Percentiles rank a stretch among this genome's conserved stretches.
Evolutionary conservation across 108 stramenopile genomes (phyloP).

Genomic region (Cylindrotheca fusiformis): DNA sequence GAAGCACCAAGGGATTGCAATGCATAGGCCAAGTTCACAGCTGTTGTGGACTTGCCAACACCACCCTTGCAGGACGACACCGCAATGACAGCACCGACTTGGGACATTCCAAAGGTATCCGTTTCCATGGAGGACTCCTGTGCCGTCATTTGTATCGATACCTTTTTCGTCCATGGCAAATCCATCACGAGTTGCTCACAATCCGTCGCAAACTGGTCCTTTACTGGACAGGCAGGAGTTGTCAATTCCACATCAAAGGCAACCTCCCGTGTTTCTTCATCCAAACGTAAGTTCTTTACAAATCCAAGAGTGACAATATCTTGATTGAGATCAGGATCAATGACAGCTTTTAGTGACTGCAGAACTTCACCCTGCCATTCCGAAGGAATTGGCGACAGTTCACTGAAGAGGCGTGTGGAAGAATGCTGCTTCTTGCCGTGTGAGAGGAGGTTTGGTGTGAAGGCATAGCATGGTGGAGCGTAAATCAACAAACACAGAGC

Average conservation of each 20-base stretch:
- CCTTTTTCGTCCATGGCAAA: slow-evolving; percentile 42
- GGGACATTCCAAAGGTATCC: slow-evolving; percentile 63
- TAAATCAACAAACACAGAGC: no score
- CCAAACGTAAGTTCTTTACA: slow-evolving; percentile 60
- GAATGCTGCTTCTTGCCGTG: no score
- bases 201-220: slow-evolving; percentile 59
- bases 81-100: slow-evolving; percentile 74
- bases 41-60: slow-evolving; percentile 97
- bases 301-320: slow-evolving; percentile 82
- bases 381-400: slow-evolving; percentile 35
- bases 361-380: slow-evolving; percentile 76
- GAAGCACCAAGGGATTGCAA: slow-evolving; percentile 69
- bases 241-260: slow-evolving; percentile 75
- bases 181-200: slow-evolving; percentile 57
- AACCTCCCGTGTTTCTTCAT: slow-evolving; percentile 42
- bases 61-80: slow-evolving; percentile 93
- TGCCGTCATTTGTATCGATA: slow-evolving; percentile 60
- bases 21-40: slow-evolving; percentile 93
- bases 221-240: slow-evolving; percentile 77
- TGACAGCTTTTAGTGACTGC: slow-evolving; percentile 48
- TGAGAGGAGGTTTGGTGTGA: no score
- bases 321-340: slow-evolving; percentile 74
- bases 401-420: no score
- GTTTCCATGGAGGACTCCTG: slow-evolving; percentile 45
- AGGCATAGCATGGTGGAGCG: no score